These are phyloP conservation scores for Podila clonocystis DNA, from an alignment of 192 early-diverging fungal genomes.

Conservation along the genomic window DNA sequence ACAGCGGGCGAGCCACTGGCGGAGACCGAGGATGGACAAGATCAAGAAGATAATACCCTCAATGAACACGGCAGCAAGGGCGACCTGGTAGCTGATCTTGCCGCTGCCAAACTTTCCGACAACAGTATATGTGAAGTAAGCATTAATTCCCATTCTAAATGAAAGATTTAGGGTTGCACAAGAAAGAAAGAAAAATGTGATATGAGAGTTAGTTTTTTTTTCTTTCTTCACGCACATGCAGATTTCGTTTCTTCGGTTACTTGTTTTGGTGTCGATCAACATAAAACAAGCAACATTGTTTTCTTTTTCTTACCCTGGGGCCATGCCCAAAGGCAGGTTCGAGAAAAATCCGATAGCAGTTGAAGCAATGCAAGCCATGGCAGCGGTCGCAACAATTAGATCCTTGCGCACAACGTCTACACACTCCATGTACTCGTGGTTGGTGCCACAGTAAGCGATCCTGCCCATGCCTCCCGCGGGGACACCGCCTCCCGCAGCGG, in stretches of 20 bases:
- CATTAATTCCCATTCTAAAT: slow-evolving; percentile 78
- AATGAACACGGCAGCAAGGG: slow-evolving; percentile 81
- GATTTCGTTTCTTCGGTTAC: too few species aligned
- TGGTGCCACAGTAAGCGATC: slow-evolving; percentile 39
- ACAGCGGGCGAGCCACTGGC: slow-evolving; percentile 79
- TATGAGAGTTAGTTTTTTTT: neutral
- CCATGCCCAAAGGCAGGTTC: slow-evolving; percentile 82
- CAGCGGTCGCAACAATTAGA: slow-evolving; percentile 78
- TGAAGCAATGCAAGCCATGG: slow-evolving; percentile 70
- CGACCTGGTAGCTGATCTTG: slow-evolving; percentile 74
- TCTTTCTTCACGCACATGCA: too few species aligned
- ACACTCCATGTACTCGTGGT: slow-evolving; percentile 66
- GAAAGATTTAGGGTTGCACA: neutral
- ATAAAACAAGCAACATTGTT: neutral
- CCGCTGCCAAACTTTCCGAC: slow-evolving; percentile 85
- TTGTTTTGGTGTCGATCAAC: neutral
- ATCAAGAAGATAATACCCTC: slow-evolving; percentile 85
- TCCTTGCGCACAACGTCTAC: slow-evolving; percentile 72
- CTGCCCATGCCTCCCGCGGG: slow-evolving; percentile 3
- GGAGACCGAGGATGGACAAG: slow-evolving; percentile 79
- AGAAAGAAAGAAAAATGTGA: neutral
- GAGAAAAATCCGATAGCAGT: slow-evolving; percentile 76
- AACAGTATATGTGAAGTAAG: slow-evolving; percentile 87
- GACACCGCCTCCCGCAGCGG: neutral
- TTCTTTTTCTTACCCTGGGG: slow-evolving; percentile 65